A percentile compares a stretch with the other conserved stretches of the same genome.
These are phyloP conservation scores for Myxozyma neotropica DNA, from an alignment of 805 yeast species.

Conservation along the genomic window DNA sequence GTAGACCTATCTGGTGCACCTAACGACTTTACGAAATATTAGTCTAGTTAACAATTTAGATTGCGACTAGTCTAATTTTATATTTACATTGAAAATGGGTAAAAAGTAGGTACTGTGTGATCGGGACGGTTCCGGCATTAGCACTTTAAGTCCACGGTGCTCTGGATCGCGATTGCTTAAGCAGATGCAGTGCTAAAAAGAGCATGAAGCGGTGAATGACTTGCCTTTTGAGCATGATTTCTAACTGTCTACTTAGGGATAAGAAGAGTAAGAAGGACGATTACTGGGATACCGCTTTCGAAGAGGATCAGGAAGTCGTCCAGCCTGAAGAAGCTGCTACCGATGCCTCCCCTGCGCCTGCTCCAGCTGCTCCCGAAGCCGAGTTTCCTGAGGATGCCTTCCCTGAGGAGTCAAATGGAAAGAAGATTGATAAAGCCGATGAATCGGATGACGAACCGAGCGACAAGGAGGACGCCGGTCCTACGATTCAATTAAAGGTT, in stretches of 20 bases:
- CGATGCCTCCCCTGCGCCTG: slow-evolving; percentile 28
- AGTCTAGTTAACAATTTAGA: not conserved
- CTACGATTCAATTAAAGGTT: slow-evolving; percentile 52
- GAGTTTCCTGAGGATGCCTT: slow-evolving; percentile 2
- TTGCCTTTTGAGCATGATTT: not conserved
- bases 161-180: not conserved
- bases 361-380: not conserved
- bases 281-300: slow-evolving; percentile 38
- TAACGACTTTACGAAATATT: not conserved
- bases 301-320: slow-evolving; percentile 32
- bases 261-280: slow-evolving; percentile 37
- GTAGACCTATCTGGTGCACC: too few species aligned
- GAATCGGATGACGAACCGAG: slow-evolving; percentile 55
- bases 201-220: not conserved
- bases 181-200: too few species aligned
- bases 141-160: too few species aligned
- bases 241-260: slow-evolving; percentile 26
- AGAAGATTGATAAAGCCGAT: slow-evolving; percentile 35
- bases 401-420: slow-evolving; percentile 5
- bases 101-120: slow-evolving; percentile 3
- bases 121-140: too few species aligned
- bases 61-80: not conserved
- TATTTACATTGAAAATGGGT: not conserved
- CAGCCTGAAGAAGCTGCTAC: slow-evolving; percentile 25
- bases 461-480: slow-evolving; percentile 63